These are phyloP conservation scores for Tricholoma bakamatsutake DNA, from an alignment of 768 basidiomycete species.

Conservation along the genomic window DNA sequence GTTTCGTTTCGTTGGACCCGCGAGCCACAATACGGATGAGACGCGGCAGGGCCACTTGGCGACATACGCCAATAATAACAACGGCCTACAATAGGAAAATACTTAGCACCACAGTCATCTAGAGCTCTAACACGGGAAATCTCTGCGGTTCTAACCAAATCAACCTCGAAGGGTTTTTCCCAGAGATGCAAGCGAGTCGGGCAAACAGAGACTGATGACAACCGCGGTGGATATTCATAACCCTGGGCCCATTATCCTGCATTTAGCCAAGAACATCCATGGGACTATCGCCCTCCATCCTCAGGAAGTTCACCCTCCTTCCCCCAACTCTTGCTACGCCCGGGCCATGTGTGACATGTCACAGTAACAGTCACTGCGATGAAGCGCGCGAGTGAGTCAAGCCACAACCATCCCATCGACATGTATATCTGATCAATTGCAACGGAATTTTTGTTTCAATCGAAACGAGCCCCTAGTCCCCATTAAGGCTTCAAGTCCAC, in stretches of 20 bases:
- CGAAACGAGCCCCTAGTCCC: not conserved
- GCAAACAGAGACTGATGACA: not conserved
- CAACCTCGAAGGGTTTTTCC: not conserved
- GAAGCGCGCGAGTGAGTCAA: constrained; percentile 3
- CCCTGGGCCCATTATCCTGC: too few relatives aligned
- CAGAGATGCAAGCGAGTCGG: not conserved
- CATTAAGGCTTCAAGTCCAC: not conserved
- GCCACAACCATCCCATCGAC: not conserved
- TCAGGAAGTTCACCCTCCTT: not conserved
- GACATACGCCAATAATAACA: not conserved
- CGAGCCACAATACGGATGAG: not conserved
- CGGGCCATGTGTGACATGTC: constrained; percentile 1
- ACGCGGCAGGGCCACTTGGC: not conserved
- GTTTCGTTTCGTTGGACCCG: not conserved
- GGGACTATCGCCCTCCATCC: not conserved
- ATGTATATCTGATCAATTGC: not conserved
- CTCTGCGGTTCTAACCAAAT: not conserved
- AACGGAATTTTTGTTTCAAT: not conserved
- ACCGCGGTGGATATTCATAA: not conserved
- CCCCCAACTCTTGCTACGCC: not conserved
- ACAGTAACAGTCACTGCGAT: not conserved
- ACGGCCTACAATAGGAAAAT: not conserved
- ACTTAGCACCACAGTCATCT: not conserved
- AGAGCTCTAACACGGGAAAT: not conserved
- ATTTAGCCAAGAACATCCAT: too few relatives aligned